phyloP scores from a whole-genome alignment of 2,329 filamentous ascomycete genomes.

The Fusarium zealandicum region DNA sequence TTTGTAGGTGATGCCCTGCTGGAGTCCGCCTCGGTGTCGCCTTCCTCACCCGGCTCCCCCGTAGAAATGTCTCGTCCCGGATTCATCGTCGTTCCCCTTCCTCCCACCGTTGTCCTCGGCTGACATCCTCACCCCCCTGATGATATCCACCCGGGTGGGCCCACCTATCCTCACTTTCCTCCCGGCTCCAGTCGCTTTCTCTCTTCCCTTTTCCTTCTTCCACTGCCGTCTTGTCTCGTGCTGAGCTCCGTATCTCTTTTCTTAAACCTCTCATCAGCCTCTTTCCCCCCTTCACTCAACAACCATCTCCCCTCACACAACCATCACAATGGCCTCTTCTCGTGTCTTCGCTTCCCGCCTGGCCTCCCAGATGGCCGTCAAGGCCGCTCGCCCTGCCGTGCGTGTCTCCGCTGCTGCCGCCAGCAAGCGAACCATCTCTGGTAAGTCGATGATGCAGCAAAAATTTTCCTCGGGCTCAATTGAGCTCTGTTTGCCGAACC shows the following conservation, averaged over 20 bases:
- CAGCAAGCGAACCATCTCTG: slow-evolving; percentile 79
- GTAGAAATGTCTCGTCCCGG: slow-evolving; percentile 44
- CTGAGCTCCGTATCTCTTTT: slow-evolving; percentile 46
- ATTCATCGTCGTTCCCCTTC: slow-evolving; percentile 40
- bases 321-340: slow-evolving; percentile 80
- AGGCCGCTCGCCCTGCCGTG: slow-evolving; percentile 79
- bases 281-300: slow-evolving; percentile 39
- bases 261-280: slow-evolving; percentile 46
- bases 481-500: slow-evolving; percentile 36
- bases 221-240: slow-evolving; percentile 46
- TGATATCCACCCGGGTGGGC: slow-evolving; percentile 45
- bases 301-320: slow-evolving; percentile 50
- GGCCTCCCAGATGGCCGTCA: slow-evolving; percentile 77
- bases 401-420: slow-evolving; percentile 68
- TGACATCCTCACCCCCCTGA: slow-evolving; percentile 46
- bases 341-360: slow-evolving; percentile 81
- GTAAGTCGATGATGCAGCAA: slow-evolving; percentile 59
- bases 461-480: slow-evolving; percentile 42
- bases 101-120: slow-evolving; percentile 47
- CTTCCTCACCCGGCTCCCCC: slow-evolving; percentile 31
- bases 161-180: slow-evolving; percentile 48
- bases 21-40: slow-evolving; percentile 14
- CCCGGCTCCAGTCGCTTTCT: slow-evolving; percentile 48
- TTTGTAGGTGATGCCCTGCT: slow-evolving; percentile 6
- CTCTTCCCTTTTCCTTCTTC: slow-evolving; percentile 53